A percentile compares a stretch with the other conserved stretches of the same genome.
Conservation (phyloP, 2,329 filamentous ascomycete genomes). For the Cordyceps cicadae region DNA sequence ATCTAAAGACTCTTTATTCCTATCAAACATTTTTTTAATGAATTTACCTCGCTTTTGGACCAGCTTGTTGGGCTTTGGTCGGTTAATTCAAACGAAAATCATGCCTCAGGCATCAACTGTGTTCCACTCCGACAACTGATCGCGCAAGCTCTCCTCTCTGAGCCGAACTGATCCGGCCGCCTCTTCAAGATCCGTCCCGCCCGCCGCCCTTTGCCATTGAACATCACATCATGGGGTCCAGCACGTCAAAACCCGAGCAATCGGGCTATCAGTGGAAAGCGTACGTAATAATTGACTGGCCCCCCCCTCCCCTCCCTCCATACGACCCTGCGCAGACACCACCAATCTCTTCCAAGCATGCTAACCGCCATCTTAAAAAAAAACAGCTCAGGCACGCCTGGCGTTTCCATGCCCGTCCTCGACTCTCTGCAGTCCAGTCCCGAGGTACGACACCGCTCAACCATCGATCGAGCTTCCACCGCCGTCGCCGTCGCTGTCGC, state of each 20-base stretch:
- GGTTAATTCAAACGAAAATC: no score
- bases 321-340: background rate
- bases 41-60: no score
- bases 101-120: constrained; percentile 25
- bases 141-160: constrained; percentile 19
- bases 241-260: constrained; percentile 43
- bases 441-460: constrained; percentile 53
- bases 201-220: constrained; percentile 8
- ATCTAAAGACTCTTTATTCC: no score
- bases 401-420: constrained; percentile 71
- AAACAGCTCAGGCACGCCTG: constrained; percentile 36
- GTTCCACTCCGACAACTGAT: constrained; percentile 15
- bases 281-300: constrained; percentile 30
- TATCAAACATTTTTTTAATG: no score
- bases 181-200: constrained; percentile 17
- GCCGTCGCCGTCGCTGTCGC: background rate
- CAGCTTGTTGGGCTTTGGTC: background rate
- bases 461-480: background rate
- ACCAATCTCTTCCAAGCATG: background rate
- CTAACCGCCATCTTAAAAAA: constrained; percentile 13
- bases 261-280: constrained; percentile 43
- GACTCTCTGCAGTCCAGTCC: constrained; percentile 75
- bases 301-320: background rate
- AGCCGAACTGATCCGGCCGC: constrained; percentile 29
- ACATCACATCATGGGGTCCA: constrained; percentile 45